phyloP scores from a whole-genome alignment of 768 basidiomycete genomes.

The Leucocoprinus leucothites region DNA sequence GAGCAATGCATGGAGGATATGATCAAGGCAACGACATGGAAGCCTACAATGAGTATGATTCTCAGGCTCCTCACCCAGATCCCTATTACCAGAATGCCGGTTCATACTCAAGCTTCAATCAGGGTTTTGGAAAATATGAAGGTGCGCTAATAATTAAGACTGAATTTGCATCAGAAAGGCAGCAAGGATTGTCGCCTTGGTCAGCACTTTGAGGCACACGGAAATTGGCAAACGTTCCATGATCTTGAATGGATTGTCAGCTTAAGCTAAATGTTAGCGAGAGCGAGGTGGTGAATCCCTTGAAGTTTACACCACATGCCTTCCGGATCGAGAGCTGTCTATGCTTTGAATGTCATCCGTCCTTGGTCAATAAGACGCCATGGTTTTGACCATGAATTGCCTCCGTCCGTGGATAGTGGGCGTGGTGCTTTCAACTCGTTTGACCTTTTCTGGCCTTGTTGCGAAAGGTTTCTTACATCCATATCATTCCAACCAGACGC shows the following conservation, averaged over 20 bases:
- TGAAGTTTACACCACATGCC: background rate
- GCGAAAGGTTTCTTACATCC: constrained; percentile 43
- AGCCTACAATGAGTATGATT: constrained; percentile 71
- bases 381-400: constrained; percentile 27
- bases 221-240: constrained; percentile 31
- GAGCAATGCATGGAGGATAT: constrained; percentile 28
- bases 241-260: constrained; percentile 26
- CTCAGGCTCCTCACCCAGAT: constrained; percentile 46
- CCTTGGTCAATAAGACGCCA: constrained; percentile 21
- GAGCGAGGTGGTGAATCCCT: constrained; percentile 28
- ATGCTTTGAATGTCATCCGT: constrained; percentile 8
- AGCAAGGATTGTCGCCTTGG: constrained; percentile 31
- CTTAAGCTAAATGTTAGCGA: constrained; percentile 48
- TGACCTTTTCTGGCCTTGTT: constrained; percentile 33
- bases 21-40: constrained; percentile 57
- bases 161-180: constrained; percentile 43
- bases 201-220: constrained; percentile 52
- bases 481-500: constrained; percentile 62
- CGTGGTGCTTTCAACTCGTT: constrained; percentile 47
- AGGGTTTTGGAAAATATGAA: constrained; percentile 69
- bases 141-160: constrained; percentile 82
- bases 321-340: constrained; percentile 14
- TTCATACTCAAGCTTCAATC: constrained; percentile 52
- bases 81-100: constrained; percentile 67
- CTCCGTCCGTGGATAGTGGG: constrained; percentile 34